Conservation (phyloP, 495 filamentous ascomycete genomes). For the Daldinia grandis region DNA sequence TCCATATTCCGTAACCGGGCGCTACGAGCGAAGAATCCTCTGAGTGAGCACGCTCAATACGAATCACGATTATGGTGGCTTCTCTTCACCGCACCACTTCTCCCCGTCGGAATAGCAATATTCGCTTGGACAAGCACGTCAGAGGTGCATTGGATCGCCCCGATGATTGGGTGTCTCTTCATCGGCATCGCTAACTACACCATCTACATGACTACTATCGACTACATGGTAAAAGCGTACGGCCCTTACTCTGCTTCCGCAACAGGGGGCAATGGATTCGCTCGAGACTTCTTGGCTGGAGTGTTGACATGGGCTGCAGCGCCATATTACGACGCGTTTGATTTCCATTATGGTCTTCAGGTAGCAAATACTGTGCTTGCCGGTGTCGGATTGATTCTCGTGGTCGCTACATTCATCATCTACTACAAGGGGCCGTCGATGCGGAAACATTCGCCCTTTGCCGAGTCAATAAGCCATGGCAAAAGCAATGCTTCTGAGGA, state of each 20-base stretch:
- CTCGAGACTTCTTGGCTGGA: conserved; percentile 85
- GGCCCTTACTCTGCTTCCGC: conserved; percentile 81
- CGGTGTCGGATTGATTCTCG: conserved; percentile 71
- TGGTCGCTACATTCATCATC: conserved; percentile 76
- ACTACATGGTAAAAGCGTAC: conserved; percentile 84
- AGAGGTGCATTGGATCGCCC: conserved; percentile 67
- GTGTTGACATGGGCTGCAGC: conserved; percentile 75
- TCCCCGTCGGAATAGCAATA: conserved; percentile 73
- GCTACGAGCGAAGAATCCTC: conserved; percentile 57
- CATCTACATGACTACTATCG: conserved; percentile 82
- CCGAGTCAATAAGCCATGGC: conserved; percentile 63
- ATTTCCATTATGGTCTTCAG: conserved; percentile 59
- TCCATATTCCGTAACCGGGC: conserved; percentile 65
- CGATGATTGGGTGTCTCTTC: conserved; percentile 65
- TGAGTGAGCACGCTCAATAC: conserved; percentile 67
- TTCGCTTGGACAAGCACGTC: conserved; percentile 74
- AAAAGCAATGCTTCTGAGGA: neutral
- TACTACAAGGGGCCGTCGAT: conserved; percentile 78
- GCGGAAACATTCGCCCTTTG: conserved; percentile 76
- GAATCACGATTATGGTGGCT: conserved; percentile 68
- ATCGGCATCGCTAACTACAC: conserved; percentile 74
- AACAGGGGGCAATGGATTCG: conserved; percentile 73
- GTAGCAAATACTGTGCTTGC: conserved; percentile 76
- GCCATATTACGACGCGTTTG: conserved; percentile 74
- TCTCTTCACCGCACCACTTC: conserved; percentile 70